Base-by-base conservation (phyloP, 1,284 basidiomycete genomes). In the Agaricales sp. region DNA sequence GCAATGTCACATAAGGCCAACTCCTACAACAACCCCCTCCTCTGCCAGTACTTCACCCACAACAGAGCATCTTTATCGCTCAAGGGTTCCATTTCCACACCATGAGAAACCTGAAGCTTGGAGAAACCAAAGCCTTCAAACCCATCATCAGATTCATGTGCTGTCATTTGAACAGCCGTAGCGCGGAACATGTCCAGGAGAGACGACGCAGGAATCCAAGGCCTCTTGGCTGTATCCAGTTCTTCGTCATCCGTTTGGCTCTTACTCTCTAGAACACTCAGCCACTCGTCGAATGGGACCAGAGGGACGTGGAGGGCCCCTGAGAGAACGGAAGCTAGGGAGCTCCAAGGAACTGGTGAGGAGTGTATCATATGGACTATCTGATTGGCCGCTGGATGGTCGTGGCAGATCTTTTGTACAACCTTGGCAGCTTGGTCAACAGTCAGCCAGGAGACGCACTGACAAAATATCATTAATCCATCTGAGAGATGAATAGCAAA, bases 231-330 rank as follows among this genome's bases (percentile, higher is more conserved):
- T 8, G 11, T 35, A n/a, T 11, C 11, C 11, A 11, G 30, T 35
- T 11, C 8, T n/a, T 8, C 30, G n/a, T 35, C 30, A n/a, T 35
- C 30, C 11, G 8, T 25, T 1, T 13, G 46, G 8, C 19, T 35
- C 16, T 39, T 38, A 12, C 24, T 51, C 43, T 66, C 62, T 12
- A 68, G 55, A 6, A 53, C 46, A 18, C 49, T 46, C 11, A 64
- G 48, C 67, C 67, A 68, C n/a, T 63, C 53, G 3, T 25, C 3
- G 47, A 63, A 67, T 2, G 60, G 57, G 1, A 65, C 59, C 14
- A 67, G 51, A 13, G 61, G 55, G n/a, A 67, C 50, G 4, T 56
- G 23, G 20, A 64, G 50, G 0, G 46, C 50, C 16, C 54, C 47
- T 3, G 58, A 53, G 6, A 63, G 44, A 22, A 49, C 21, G 16